Base-by-base conservation (phyloP, 257 asterid species). In the Ocimum tenuiflorum region DNA sequence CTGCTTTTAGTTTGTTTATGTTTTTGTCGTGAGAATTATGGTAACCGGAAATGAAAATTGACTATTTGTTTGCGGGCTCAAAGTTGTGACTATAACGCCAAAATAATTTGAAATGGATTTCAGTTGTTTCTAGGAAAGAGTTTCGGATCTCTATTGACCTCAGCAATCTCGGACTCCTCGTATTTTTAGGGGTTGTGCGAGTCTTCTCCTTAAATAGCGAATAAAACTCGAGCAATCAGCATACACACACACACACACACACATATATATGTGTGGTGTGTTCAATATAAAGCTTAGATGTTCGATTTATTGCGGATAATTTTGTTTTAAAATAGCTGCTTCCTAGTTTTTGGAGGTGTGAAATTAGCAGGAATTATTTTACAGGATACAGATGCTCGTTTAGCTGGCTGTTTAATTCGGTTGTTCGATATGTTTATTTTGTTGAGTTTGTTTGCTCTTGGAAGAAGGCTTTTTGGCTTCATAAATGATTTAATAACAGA, bases 71-170 rank as follows among this genome's bases (percentile, higher is more conserved):
- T n/a, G n/a, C n/a, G n/a, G 76, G 63, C 67, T 74, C 19, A 74
- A 60, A 69, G 64, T 65, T 63, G 51, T 56, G 35, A 70, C 65
- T 52, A 66, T 68, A 65, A 61, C 65, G 65, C 52, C 12, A 38
- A 38, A 51, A 4, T 61, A 41, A 46, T 61, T 65, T 81, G 72
- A 67, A 71, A 65, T 70, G 55, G 75, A 71, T 77, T 58, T 63
- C 83, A 46, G 70, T 43, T 75, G 79, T 69, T 50, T 42, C 54
- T 7, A 31, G 77, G 81, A 81, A 62, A 23, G 51, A 66, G 76
- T 79, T 77, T 70, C 86, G 91, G 92, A 88, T 86, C 95, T 80
- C 78, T 78, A 10, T 60, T 70, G 80, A 70, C 72, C 71, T 67
- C 54, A 58, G 60, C 69, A 54, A 84, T 73, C 80, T 67, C 71